A percentile compares a stretch with the other conserved stretches of the same genome.
These are phyloP conservation scores for Symbiodinium pilosum DNA, from an alignment of 73 alveolate species.

Conservation along the genomic window DNA sequence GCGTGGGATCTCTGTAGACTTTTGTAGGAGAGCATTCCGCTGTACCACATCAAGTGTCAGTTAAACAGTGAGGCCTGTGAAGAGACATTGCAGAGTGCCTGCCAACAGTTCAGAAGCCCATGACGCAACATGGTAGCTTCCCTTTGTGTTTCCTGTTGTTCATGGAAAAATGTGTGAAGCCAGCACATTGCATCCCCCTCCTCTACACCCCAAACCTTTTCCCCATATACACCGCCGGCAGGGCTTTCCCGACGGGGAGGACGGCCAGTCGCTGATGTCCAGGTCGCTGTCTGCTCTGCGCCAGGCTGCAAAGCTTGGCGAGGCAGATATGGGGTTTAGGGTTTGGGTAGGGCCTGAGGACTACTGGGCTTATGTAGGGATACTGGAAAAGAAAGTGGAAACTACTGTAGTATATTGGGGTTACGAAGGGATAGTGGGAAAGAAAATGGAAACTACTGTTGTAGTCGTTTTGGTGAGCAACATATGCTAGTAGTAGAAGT, in stretches of 20 bases:
- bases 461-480: too few species aligned
- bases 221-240: not conserved
- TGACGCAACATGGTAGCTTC: too few species aligned
- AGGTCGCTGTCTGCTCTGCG: constrained; percentile 49
- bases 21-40: too few species aligned
- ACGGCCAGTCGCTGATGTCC: not conserved
- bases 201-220: not conserved
- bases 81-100: not conserved
- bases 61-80: too few species aligned
- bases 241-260: constrained; percentile 88
- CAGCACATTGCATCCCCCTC: too few species aligned
- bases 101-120: not conserved
- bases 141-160: not conserved
- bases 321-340: not conserved
- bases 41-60: too few species aligned
- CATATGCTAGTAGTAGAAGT: too few species aligned
- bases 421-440: too few species aligned
- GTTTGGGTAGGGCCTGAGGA: not conserved
- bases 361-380: too few species aligned
- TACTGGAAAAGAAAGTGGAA: too few species aligned
- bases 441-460: not conserved
- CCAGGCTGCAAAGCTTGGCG: constrained; percentile 42
- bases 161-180: not conserved
- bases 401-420: too few species aligned
- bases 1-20: too few species aligned